These are phyloP conservation scores for Hirsutella thompsonii DNA, from an alignment of 2,329 filamentous ascomycete species.

Conservation along the genomic window DNA sequence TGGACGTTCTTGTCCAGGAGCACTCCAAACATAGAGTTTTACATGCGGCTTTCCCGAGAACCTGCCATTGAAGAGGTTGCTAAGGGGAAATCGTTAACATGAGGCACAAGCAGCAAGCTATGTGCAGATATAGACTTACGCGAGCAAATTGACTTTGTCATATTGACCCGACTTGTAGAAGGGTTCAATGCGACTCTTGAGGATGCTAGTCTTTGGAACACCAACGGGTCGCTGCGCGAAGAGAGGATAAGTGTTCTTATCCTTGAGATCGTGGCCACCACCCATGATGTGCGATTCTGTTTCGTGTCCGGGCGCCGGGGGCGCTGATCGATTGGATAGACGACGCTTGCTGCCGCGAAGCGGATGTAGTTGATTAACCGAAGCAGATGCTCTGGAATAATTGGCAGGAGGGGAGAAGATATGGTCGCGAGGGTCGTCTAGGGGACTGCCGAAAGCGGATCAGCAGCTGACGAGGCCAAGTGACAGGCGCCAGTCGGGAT, in stretches of 20 bases:
- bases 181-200: constrained; percentile 68
- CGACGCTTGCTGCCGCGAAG: constrained; percentile 15
- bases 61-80: constrained; percentile 25
- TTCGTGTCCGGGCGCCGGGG: constrained; percentile 17
- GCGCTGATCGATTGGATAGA: constrained; percentile 23
- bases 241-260: constrained; percentile 36
- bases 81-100: constrained; percentile 9
- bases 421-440: constrained; percentile 11
- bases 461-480: constrained; percentile 10
- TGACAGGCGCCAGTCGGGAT: constrained; percentile 1
- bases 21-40: constrained; percentile 76
- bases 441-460: constrained; percentile 8
- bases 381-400: constrained; percentile 12
- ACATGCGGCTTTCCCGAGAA: constrained; percentile 60
- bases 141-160: constrained; percentile 57
- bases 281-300: constrained; percentile 31
- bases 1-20: constrained; percentile 66
- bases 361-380: constrained; percentile 7
- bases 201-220: constrained; percentile 74
- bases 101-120: not conserved
- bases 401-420: constrained; percentile 11
- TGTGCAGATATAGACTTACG: constrained; percentile 33
- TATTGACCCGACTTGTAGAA: constrained; percentile 76
- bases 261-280: constrained; percentile 31
- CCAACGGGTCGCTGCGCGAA: constrained; percentile 45